Conservation (phyloP, 805 yeast genomes). For the Barnettozyma vustinii region DNA sequence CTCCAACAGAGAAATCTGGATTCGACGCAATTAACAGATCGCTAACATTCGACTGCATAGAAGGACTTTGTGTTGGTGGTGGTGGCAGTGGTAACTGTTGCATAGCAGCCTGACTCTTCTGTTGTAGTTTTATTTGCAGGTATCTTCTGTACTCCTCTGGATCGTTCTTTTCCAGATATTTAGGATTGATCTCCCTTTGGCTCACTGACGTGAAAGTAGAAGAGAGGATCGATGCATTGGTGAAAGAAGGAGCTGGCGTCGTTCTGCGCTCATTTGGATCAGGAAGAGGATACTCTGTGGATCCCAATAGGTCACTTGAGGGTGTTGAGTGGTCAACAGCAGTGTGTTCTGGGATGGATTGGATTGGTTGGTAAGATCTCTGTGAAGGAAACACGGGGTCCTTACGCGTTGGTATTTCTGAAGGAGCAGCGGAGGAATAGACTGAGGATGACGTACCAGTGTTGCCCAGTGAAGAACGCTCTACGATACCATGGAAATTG, state of each 20-base stretch:
- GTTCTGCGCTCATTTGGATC: conserved; percentile 22
- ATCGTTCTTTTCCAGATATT: conserved; percentile 31
- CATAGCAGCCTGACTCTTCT: conserved; percentile 9
- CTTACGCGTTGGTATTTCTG: conserved; percentile 15
- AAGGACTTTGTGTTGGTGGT: not conserved
- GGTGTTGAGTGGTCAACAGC: conserved; percentile 5
- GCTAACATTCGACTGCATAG: conserved; percentile 1
- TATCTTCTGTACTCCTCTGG: conserved; percentile 17
- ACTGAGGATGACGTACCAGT: conserved; percentile 21
- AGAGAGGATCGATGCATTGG: conserved; percentile 27
- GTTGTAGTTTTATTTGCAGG: conserved; percentile 8
- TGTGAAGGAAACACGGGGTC: not conserved
- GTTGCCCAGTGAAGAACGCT: not conserved
- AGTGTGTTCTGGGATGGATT: conserved; percentile 14
- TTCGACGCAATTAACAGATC: conserved; percentile 20
- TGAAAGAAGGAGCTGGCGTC: conserved; percentile 28
- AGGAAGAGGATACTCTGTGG: conserved; percentile 16
- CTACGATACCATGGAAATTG: not conserved
- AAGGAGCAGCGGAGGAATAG: conserved; percentile 21
- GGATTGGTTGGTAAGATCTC: not conserved
- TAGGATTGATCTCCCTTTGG: conserved; percentile 67
- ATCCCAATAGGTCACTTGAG: conserved; percentile 1
- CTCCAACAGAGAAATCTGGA: conserved; percentile 19
- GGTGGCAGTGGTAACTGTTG: conserved; percentile 5
- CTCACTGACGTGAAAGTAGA: conserved; percentile 76